Evolutionary conservation across 108 stramenopile genomes (phyloP), one percentile per base, ranked within the genome.

Genomic region (Chaetoceros tenuissimus): DNA sequence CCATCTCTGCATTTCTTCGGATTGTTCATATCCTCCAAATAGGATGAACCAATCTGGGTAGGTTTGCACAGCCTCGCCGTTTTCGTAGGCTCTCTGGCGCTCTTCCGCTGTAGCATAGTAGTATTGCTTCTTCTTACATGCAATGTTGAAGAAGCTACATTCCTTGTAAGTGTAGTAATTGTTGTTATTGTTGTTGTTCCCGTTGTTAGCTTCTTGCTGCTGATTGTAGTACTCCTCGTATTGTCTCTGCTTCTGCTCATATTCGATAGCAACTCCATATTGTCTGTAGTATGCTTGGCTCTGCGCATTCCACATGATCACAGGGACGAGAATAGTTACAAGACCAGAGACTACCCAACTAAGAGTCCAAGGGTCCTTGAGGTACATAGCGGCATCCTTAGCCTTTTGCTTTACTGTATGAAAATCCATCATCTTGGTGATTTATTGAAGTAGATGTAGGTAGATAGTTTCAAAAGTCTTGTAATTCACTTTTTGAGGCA

Each of bases 221-320:
- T 72, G 31, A 29, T 72, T 61, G 29, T 72, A 72, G 31, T 67
- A 55, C 31, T 72, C 48, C 40, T 72, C 66, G 29, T 72, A 72
- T 47, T 67, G 61, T 2, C 50, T 16, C 48, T 72, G 71, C 31
- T 72, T 57, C 49, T 61, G 44, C 24, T 67, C 46, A 40, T 67
- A 67, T 55, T 67, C 60, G 34, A 40, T 54, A 48, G 66, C 66
- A 20, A 31, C 2, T 45, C 71, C 71, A 16, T 31, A 26, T 20
- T 46, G 57, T 13, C 19, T 29, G 30, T 63, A 72, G 51, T 72
- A 72, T 21, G 27, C n/a, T 48, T 62, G 60, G 40, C 66, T 66
- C 43, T 72, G 64, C n/a, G 8, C 31, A 26, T 54, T 28, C 71
- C 66, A 67, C 27, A 62, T 67, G 44, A 23, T 21, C 17, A 58